Base-by-base conservation (phyloP, 306 rosid species). In the Sophora flavescens region DNA sequence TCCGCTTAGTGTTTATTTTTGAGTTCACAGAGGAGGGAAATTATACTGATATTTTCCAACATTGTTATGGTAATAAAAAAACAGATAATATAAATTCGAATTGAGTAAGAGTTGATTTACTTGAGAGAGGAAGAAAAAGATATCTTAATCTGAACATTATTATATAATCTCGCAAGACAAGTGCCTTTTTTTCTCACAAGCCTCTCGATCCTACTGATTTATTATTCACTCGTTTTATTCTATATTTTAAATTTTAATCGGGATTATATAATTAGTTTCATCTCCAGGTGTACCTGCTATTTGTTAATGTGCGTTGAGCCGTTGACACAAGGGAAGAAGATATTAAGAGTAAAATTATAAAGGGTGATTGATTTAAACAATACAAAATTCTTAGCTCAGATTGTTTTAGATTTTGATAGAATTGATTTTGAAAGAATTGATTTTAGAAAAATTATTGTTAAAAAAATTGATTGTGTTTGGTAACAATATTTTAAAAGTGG, bases 201-300 rank as follows among this genome's bases (percentile, higher is more conserved):
- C 36, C 41, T 44, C 66, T 13, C n/a, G n/a, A n/a, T n/a, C 44
- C 47, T 51, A 13, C 10, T 51, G 28, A 33, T 26, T 17, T 26
- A 76, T 6, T 39, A 54, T 42, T 10, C 39, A 65, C 2, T n/a
- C 39, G 18, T 51, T 63, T 51, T 22, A 30, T 9, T 15, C 4
- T 15, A 10, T 52, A 26, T 16, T 16, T 8, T 10, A 18, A 39
- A 28, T 66, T 64, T 64, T 52, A 76, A 28, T 42, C 17, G 41
- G 59, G 28, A 45, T 12, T 30, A 12, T 5, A 45, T 39, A 42
- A 30, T 22, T 22, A 11, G 60, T 68, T 47, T 48, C 73, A 54
- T 30, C 74, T 54, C 50, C 54, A 53, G 74, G 68, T 26, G 58
- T 59, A 56, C 60, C 28, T 28, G 28, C 6, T 10, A 4, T 67